These are phyloP conservation scores for Teunomyces aglyptinius DNA, from an alignment of 805 yeast genomes.

Conservation along the genomic window DNA sequence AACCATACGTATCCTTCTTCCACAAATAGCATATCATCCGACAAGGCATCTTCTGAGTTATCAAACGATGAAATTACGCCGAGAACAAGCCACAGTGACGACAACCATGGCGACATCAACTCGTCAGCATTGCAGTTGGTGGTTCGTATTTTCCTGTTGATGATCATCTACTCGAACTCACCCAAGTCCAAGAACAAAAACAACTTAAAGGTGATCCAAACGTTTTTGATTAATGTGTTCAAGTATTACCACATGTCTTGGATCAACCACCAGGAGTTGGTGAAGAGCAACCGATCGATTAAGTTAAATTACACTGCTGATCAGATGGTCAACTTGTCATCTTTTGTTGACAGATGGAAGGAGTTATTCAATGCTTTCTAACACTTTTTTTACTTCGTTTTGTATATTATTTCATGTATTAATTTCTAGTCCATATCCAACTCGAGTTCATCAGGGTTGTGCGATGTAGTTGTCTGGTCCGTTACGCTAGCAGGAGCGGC, in stretches of 20 bases:
- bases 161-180: conserved; percentile 35
- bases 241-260: conserved; percentile 43
- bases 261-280: conserved; percentile 34
- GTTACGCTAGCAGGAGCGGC: too few species aligned
- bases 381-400: conserved; percentile 3
- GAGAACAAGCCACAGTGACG: conserved; percentile 8
- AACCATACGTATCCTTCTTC: conserved; percentile 5
- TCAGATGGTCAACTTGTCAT: conserved; percentile 31
- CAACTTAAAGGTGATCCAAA: conserved; percentile 27
- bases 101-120: conserved; percentile 7
- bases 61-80: conserved; percentile 5
- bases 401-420: neutral
- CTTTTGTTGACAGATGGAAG: conserved; percentile 40
- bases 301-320: conserved; percentile 36
- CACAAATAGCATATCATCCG: neutral
- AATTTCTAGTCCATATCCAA: conserved; percentile 42
- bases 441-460: conserved; percentile 62
- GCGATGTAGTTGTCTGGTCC: conserved; percentile 1
- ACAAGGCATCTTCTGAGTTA: neutral
- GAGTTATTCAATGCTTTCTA: conserved; percentile 24
- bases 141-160: conserved; percentile 32
- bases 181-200: conserved; percentile 28
- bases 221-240: conserved; percentile 32
- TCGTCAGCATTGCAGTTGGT: conserved; percentile 33
- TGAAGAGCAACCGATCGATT: conserved; percentile 33